Evolutionary conservation across 2,329 filamentous ascomycete genomes (phyloP).

Genomic region (Colletotrichum sp.): DNA sequence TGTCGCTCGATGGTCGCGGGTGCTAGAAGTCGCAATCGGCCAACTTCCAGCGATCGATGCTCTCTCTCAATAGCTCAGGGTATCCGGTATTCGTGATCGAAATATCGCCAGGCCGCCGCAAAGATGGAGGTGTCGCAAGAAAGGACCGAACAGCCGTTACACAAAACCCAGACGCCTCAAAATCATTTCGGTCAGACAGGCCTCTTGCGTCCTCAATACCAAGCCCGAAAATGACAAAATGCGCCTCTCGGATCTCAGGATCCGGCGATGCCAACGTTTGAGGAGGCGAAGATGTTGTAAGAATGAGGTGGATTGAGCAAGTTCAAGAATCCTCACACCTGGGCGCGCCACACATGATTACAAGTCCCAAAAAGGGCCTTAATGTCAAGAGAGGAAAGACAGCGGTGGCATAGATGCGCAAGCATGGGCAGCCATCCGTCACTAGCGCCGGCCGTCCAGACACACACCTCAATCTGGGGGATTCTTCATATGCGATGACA

Average conservation of each 20-base stretch:
- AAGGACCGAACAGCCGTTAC: not conserved
- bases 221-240: not conserved
- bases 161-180: not conserved
- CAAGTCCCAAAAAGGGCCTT: not conserved
- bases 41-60: fast-evolving
- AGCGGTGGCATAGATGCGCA: not conserved
- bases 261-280: not conserved
- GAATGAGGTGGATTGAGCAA: conserved; percentile 23
- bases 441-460: not conserved
- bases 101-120: not conserved
- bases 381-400: not conserved
- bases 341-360: not conserved
- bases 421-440: not conserved
- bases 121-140: not conserved
- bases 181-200: not conserved
- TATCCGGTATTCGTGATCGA: not conserved
- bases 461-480: not conserved
- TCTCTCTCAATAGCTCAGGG: fast-evolving
- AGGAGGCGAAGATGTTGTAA: not conserved
- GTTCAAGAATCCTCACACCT: conserved; percentile 12
- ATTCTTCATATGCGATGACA: not conserved
- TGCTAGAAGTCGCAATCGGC: fast-evolving
- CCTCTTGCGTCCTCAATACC: not conserved
- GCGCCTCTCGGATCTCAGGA: not conserved
- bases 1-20: not conserved